A percentile compares a stretch with the other conserved stretches of the same genome.
Conservation (phyloP, 2,329 filamentous ascomycete species). For the Didymella lethalis region DNA sequence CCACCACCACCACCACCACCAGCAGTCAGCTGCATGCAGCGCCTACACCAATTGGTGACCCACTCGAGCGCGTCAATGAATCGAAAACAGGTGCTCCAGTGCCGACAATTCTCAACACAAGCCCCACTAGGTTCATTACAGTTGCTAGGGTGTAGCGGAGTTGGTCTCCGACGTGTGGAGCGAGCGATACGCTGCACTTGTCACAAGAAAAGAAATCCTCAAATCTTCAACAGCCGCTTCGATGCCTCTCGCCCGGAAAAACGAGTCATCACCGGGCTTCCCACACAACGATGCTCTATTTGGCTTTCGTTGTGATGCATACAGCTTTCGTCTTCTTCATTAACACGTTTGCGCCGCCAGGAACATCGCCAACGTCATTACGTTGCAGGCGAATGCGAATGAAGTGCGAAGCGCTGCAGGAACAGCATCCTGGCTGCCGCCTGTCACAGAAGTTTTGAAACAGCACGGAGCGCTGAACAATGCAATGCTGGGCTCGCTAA, state of each 20-base stretch:
- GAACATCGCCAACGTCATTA: slow-evolving; percentile 9
- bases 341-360: not conserved
- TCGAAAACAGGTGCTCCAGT: not conserved
- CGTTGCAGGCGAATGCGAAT: not conserved
- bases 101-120: slow-evolving; percentile 2
- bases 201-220: slow-evolving; percentile 6
- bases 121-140: slow-evolving; percentile 19
- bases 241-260: not conserved
- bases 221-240: not conserved
- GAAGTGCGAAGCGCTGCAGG: slow-evolving; percentile 17
- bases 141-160: slow-evolving; percentile 9
- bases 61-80: slow-evolving; percentile 3
- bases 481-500: slow-evolving; percentile 26
- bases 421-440: slow-evolving; percentile 26
- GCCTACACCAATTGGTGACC: slow-evolving; percentile 4
- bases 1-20: slow-evolving; percentile 12
- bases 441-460: slow-evolving; percentile 35
- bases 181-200: slow-evolving; percentile 9
- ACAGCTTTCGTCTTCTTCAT: not conserved
- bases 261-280: not conserved
- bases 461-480: slow-evolving; percentile 27
- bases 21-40: slow-evolving; percentile 8
- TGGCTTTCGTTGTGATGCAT: not conserved
- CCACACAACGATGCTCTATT: not conserved
- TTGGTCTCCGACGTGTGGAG: slow-evolving; percentile 3